These are phyloP conservation scores for Alternaria metachromatica DNA, from an alignment of 2,329 filamentous ascomycete genomes.

Conservation along the genomic window DNA sequence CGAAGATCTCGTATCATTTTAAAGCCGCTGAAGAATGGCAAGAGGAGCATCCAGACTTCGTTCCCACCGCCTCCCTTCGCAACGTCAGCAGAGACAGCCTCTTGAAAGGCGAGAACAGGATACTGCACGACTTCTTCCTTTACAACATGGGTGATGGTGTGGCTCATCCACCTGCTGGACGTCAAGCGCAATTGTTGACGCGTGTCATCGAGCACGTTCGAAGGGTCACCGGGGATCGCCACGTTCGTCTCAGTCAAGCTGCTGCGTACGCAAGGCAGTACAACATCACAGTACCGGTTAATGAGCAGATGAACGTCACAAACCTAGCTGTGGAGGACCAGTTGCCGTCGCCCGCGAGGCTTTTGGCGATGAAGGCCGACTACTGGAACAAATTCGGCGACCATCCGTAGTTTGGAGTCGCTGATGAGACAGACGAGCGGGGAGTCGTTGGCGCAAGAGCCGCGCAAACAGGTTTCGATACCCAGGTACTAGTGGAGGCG, in stretches of 20 bases:
- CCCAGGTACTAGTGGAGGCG: neutral
- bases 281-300: neutral
- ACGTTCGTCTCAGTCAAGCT: conserved; percentile 8
- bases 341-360: neutral
- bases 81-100: conserved; percentile 1
- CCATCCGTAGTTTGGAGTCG: neutral
- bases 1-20: conserved; percentile 7
- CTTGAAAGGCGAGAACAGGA: neutral
- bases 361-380: neutral
- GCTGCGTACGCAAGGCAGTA: neutral
- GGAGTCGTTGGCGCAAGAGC: neutral
- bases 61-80: neutral
- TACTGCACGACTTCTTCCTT: conserved; percentile 9
- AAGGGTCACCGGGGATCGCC: neutral
- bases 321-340: conserved; percentile 1
- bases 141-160: conserved; percentile 12
- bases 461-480: neutral
- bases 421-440: neutral
- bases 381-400: neutral
- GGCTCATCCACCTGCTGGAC: neutral
- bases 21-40: neutral
- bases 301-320: neutral
- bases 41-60: neutral
- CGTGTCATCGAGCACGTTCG: conserved; percentile 8
- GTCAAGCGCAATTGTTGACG: conserved; percentile 6